Conservation (phyloP, 176 grass and related monocot genomes). For the Urochloa ruziziensis region DNA sequence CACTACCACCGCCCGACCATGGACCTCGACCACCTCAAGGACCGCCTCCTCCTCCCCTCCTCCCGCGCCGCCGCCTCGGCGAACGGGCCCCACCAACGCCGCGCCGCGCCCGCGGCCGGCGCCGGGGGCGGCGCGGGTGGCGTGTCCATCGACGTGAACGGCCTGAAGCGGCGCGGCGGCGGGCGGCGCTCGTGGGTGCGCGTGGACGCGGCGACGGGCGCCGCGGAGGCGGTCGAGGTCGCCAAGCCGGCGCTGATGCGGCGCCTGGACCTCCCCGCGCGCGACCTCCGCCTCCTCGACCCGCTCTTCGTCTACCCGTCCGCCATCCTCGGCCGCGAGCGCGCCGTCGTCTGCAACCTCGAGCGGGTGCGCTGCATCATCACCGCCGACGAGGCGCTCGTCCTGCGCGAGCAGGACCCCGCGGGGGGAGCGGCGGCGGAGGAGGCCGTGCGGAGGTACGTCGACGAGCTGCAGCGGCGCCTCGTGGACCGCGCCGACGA, state of each 20-base stretch:
- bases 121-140: slow-evolving; percentile 31
- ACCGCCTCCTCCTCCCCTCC: slow-evolving; percentile 51
- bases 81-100: slow-evolving; percentile 22
- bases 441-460: slow-evolving; percentile 59
- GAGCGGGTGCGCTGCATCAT: slow-evolving; percentile 87
- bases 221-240: slow-evolving; percentile 53
- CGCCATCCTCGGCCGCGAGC: slow-evolving; percentile 84
- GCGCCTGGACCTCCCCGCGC: slow-evolving; percentile 78
- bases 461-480: slow-evolving; percentile 68
- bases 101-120: background rate
- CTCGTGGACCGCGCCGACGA: slow-evolving; percentile 58
- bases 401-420: slow-evolving; percentile 57
- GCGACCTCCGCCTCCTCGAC: slow-evolving; percentile 93
- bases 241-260: slow-evolving; percentile 93
- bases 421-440: slow-evolving; percentile 20
- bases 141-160: slow-evolving; percentile 52
- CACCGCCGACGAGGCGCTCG: slow-evolving; percentile 76
- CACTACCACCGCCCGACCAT: slow-evolving; percentile 29
- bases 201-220: slow-evolving; percentile 71
- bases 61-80: slow-evolving; percentile 26
- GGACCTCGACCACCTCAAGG: slow-evolving; percentile 62
- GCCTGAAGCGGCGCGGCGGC: slow-evolving; percentile 63
- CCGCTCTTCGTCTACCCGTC: slow-evolving; percentile 91
- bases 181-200: slow-evolving; percentile 72
- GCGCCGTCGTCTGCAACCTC: slow-evolving; percentile 84